Conservation (phyloP, 2,329 filamentous ascomycete genomes). For the Epichloe coenophiala region DNA sequence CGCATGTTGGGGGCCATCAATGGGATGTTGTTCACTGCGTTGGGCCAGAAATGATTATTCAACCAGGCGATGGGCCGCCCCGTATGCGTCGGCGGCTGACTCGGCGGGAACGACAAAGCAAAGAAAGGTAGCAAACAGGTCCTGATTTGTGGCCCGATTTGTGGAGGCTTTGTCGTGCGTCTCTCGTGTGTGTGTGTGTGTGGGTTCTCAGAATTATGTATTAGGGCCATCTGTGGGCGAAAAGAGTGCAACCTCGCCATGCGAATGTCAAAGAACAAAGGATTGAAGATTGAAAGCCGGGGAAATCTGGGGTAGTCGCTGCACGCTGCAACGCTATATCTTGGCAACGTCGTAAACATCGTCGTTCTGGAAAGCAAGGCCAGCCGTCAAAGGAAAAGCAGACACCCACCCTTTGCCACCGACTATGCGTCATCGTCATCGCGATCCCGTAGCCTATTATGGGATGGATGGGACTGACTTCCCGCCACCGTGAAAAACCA, state of each 20-base stretch:
- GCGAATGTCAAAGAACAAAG: not conserved
- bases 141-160: not conserved
- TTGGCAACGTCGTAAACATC: not conserved
- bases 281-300: not conserved
- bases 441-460: too few species aligned
- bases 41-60: too few species aligned
- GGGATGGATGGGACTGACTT: too few species aligned
- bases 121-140: too few species aligned
- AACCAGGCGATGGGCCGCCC: too few species aligned
- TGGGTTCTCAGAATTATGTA: not conserved
- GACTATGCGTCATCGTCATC: too few species aligned
- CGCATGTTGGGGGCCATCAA: not conserved
- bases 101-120: too few species aligned
- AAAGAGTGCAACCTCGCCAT: constrained; percentile 2
- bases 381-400: too few species aligned
- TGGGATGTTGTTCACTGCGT: too few species aligned
- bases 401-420: too few species aligned
- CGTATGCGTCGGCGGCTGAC: too few species aligned
- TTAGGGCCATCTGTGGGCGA: not conserved
- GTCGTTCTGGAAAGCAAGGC: not conserved
- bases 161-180: not conserved
- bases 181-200: too few species aligned
- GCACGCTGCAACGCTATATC: not conserved
- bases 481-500: not conserved
- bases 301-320: not conserved